phyloP scores from a whole-genome alignment of 2,329 filamentous ascomycete species.

The Thermothelomyces thermophilus region DNA sequence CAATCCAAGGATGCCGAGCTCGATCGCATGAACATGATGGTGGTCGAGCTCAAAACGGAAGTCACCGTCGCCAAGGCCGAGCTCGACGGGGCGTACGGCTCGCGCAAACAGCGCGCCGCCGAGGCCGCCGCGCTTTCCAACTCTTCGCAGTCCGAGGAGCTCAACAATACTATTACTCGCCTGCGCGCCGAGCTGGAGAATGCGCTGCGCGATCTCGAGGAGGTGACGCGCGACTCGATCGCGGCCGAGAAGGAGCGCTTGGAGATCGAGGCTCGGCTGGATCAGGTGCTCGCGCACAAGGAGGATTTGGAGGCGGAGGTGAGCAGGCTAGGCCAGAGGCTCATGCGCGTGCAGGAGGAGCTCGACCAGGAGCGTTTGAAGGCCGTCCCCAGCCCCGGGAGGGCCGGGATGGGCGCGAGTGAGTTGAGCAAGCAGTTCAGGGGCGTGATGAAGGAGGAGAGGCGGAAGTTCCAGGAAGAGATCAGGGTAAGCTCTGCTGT shows the following conservation, averaged over 20 bases:
- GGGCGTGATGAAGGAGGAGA: conserved; percentile 49
- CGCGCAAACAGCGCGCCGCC: conserved; percentile 51
- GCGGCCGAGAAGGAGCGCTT: conserved; percentile 45
- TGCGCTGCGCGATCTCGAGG: conserved; percentile 47
- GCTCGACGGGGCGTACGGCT: conserved; percentile 55
- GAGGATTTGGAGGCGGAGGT: conserved; percentile 36
- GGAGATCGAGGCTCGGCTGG: conserved; percentile 37
- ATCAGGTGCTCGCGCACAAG: conserved; percentile 34
- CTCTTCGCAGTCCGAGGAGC: conserved; percentile 27
- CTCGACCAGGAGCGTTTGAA: conserved; percentile 46
- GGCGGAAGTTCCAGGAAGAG: conserved; percentile 51
- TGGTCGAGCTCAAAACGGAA: conserved; percentile 56
- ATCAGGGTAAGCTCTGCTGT: conserved; percentile 36
- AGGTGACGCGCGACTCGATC: conserved; percentile 47
- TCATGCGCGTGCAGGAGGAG: conserved; percentile 45
- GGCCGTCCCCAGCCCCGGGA: conserved; percentile 25
- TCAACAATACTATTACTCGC: conserved; percentile 42
- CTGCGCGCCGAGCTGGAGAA: conserved; percentile 45
- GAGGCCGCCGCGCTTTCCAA: conserved; percentile 44
- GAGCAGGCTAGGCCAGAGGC: conserved; percentile 30
- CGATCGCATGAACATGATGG: conserved; percentile 43
- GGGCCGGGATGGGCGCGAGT: conserved; percentile 42
- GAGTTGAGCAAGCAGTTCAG: conserved; percentile 53
- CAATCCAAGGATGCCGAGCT: conserved; percentile 46
- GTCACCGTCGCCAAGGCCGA: conserved; percentile 55